Evolutionary conservation across 163 green algal genomes (phyloP), one percentile per base, ranked within the genome.

Genomic region (Coccomyxa subellipsoidea): DNA sequence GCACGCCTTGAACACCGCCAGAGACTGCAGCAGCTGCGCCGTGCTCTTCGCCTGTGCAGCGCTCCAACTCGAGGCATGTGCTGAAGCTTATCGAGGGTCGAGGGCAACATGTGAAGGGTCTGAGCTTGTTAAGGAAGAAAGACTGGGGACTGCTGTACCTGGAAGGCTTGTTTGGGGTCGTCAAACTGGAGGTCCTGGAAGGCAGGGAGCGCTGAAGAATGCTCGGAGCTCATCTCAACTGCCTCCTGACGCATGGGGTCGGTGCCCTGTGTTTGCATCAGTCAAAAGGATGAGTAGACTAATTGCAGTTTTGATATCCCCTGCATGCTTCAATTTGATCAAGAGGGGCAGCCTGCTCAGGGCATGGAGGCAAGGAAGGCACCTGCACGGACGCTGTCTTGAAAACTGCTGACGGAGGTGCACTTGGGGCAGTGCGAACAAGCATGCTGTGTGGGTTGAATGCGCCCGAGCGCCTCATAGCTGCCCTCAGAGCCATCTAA

Each of bases 1-100:
- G 78, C 90, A 93, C 7, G 83, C 35, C 8, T 75, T 77, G 32
- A 92, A 88, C 7, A 92, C 84, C 21, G 83, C 83, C 59, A 84
- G 71, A 0, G 80, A 83, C 39, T 82, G 83, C 76, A 84, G 21
- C 38, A 87, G 80, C 35, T 82, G 34, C 35, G 8, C 40, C 6
- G 80, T 87, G 35, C 59, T 78, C 69, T 87, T 87, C 75, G 69
- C 39, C 76, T 80, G 70, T 34, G n/a, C 70, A 40, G 31, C 18
- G 3, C 70, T 32, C 32, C 27, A 77, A 80, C 80, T 85, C 81
- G 36, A 84, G 76, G 9, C 73, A 36, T n/a, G 12, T 27, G 18
- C 38, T 87, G 25, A 38, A 66, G 59, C 84, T 87, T 79, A 31
- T 31, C 72, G 10, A 25, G 25, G 66, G 18, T 31, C 66, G 10